These are phyloP conservation scores for Aspergillus sergii DNA, from an alignment of 2,329 filamentous ascomycete species.

Conservation along the genomic window DNA sequence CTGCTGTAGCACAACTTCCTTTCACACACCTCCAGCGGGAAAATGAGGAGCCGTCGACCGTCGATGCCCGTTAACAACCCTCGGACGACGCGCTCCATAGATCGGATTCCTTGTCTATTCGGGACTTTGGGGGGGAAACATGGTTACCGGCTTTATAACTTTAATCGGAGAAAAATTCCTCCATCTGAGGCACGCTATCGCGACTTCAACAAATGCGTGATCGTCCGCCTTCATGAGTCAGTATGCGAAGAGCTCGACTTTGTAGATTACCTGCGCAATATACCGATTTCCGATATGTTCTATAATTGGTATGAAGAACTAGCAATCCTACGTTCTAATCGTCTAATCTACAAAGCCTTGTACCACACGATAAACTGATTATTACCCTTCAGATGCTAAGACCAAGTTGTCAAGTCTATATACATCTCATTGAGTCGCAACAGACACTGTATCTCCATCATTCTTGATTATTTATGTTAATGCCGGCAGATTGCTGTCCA, in stretches of 20 bases:
- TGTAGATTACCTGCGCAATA: neutral
- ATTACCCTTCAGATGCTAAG: neutral
- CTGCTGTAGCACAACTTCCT: neutral
- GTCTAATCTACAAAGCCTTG: neutral
- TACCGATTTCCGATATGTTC: neutral
- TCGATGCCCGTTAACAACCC: neutral
- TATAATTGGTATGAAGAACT: neutral
- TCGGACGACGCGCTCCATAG: neutral
- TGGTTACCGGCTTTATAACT: neutral
- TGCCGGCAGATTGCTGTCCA: neutral
- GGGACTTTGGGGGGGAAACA: neutral
- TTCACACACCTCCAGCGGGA: neutral
- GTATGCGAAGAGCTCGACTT: too few species aligned
- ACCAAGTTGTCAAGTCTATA: neutral
- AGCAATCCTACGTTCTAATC: neutral
- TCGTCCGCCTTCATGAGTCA: neutral
- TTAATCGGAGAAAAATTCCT: neutral
- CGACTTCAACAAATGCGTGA: neutral
- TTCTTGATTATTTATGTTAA: neutral
- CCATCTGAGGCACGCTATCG: neutral
- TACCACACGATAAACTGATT: neutral
- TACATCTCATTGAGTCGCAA: neutral
- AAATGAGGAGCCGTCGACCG: neutral
- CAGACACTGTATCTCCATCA: neutral
- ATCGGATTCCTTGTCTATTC: neutral